Evolutionary conservation across 257 asterid species (phyloP).

Genomic region (Fraxinus quadrangulata): DNA sequence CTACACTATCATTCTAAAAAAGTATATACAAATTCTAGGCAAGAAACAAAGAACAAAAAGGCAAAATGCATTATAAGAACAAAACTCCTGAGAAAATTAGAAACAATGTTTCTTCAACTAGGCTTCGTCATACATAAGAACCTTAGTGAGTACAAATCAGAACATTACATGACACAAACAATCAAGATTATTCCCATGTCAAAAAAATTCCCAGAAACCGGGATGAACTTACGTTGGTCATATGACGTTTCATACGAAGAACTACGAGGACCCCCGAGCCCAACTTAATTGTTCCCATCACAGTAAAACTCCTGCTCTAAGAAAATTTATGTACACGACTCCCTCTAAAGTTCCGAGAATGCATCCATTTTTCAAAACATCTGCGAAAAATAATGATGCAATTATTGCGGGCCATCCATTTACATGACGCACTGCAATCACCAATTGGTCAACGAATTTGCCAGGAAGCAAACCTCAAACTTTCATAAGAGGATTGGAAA

Average conservation of each 20-base stretch:
- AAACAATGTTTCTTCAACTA: not conserved
- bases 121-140: not conserved
- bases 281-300: not conserved
- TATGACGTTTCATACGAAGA: constrained; percentile 20
- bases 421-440: constrained; percentile 34
- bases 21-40: not conserved
- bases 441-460: constrained; percentile 33
- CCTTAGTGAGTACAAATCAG: not conserved
- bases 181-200: constrained; percentile 35
- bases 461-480: constrained; percentile 42
- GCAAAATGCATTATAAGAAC: not conserved
- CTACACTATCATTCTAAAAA: not conserved
- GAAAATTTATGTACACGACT: constrained; percentile 27
- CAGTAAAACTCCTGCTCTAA: no score
- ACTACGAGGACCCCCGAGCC: constrained; percentile 21
- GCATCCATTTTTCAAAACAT: constrained; percentile 30
- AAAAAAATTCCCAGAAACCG: constrained; percentile 36
- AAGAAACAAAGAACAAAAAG: not conserved
- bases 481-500: constrained; percentile 33
- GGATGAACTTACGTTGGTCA: constrained; percentile 1
- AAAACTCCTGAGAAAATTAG: not conserved
- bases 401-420: constrained; percentile 31
- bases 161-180: constrained; percentile 5
- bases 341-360: constrained; percentile 44
- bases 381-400: constrained; percentile 37